Percentiles rank a stretch among this genome's conserved stretches.
Evolutionary conservation across 371 early-diverging fungal species (phyloP).

Genomic region (Mucor plumbeus): DNA sequence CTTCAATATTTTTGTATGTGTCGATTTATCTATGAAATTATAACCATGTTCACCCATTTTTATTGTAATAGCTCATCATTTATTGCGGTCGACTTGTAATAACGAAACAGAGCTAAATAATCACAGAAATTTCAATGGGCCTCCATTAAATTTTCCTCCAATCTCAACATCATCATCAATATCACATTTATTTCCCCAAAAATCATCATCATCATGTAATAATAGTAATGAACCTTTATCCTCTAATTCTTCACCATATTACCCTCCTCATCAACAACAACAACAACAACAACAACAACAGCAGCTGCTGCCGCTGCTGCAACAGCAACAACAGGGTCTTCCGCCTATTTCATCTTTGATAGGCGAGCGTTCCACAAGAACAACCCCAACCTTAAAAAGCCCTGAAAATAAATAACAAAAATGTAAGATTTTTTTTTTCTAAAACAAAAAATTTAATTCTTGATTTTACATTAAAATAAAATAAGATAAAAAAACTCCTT

Average conservation of each 20-base stretch:
- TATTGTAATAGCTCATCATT: neutral
- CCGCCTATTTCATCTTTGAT: constrained; percentile 4
- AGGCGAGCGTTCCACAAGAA: neutral
- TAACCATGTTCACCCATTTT: neutral
- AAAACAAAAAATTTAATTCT: no score
- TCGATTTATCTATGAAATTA: neutral
- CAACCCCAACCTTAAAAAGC: neutral
- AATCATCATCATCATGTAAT: neutral
- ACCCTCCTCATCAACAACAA: neutral
- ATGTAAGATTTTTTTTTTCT: no score
- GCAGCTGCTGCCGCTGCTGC: no score
- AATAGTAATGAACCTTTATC: neutral
- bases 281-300: neutral
- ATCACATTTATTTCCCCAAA: neutral
- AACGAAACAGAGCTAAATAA: neutral
- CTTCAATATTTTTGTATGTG: neutral
- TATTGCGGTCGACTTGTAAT: neutral
- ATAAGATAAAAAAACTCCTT: no score
- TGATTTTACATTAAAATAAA: no score
- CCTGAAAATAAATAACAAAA: neutral
- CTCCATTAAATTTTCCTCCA: neutral
- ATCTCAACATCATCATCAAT: neutral
- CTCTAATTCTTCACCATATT: neutral
- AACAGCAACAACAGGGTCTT: neutral
- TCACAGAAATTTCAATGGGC: neutral